Base-by-base conservation (phyloP, 2,329 filamentous ascomycete species). In the Sporothrix luriei region DNA sequence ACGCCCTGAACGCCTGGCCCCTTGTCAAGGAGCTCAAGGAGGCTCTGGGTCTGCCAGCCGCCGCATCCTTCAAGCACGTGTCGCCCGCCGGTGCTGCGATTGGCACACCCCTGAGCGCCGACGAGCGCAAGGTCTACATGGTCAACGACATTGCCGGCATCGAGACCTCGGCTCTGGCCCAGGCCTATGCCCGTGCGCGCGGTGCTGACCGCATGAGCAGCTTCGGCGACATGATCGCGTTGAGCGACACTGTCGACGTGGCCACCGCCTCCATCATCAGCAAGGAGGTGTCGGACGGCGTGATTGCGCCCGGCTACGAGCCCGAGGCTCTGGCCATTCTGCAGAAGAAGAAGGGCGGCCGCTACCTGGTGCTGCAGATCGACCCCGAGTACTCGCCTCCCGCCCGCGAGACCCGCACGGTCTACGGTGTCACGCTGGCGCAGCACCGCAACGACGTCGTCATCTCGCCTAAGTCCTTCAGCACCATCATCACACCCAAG, bases 31-130 rank as follows among this genome's bases (percentile, higher is more conserved):
- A 99, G 83, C 87, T 99, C 76, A 96, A 93, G 84, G 84, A 91
- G 75, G 93, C 94, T 26, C 88, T 98, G 26, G 90, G 91, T 75
- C 90, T 91, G 79, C 92, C 95, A 46, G 95, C 95, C 68, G 95
- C 95, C 40, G 94, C 95, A 73, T 97, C 93, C 79, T 99, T 99
- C 89, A 99, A 97, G 88, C 95, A 99, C 79, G 95, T 98, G 73
- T 99, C 95, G 11, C 95, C 95, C 24, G 95, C 95, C 55, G 95
- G 95, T 77, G 95, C 94, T 71, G 94, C 95, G 74, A 95, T 99
- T 76, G 95, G 94, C 74, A 89, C 95, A 7, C 92, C 93, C 26
- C 86, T 99, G 73, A 92, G 84, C 73, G 88, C 91, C 52, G 91
- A 92, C 67, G 95, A 99, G 87, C 90, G 92, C 81, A 96, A 97